phyloP scores from a whole-genome alignment of 106 monocot species.

The Hemerocallis citrina region DNA sequence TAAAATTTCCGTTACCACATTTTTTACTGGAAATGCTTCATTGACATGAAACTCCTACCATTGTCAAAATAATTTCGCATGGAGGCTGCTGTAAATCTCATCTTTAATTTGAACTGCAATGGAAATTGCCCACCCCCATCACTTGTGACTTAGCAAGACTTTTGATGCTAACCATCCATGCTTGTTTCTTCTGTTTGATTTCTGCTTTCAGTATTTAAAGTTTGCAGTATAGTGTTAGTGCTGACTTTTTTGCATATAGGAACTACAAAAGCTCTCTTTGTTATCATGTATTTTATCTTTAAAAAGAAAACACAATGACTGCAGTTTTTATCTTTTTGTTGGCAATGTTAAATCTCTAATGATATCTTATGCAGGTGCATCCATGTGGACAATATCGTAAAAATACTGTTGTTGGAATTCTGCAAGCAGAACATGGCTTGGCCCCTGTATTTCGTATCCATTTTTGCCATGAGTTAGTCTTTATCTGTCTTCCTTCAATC shows the following conservation, averaged over 20 bases:
- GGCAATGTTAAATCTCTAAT: background rate
- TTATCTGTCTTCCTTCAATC: background rate
- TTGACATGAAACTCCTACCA: no score
- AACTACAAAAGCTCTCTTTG: background rate
- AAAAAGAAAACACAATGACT: background rate
- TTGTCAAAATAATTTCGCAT: no score
- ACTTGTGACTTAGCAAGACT: no score
- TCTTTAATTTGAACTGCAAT: no score
- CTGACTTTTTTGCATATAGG: background rate
- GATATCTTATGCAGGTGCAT: slow-evolving; percentile 70
- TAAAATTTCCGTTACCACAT: no score
- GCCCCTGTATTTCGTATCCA: slow-evolving; percentile 95
- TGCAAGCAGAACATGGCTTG: slow-evolving; percentile 80
- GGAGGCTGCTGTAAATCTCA: no score
- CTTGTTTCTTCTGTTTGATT: background rate
- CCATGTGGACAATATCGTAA: slow-evolving; percentile 98
- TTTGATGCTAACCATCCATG: no score
- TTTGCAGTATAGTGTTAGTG: background rate
- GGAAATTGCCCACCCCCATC: no score
- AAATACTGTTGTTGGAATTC: slow-evolving; percentile 91
- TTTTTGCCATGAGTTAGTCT: background rate
- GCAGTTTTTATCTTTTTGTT: background rate
- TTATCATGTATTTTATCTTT: background rate
- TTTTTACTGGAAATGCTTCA: no score
- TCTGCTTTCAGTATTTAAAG: background rate